These are phyloP conservation scores for Tephrocybe sp. DNA, from an alignment of 768 basidiomycete genomes.

Conservation along the genomic window DNA sequence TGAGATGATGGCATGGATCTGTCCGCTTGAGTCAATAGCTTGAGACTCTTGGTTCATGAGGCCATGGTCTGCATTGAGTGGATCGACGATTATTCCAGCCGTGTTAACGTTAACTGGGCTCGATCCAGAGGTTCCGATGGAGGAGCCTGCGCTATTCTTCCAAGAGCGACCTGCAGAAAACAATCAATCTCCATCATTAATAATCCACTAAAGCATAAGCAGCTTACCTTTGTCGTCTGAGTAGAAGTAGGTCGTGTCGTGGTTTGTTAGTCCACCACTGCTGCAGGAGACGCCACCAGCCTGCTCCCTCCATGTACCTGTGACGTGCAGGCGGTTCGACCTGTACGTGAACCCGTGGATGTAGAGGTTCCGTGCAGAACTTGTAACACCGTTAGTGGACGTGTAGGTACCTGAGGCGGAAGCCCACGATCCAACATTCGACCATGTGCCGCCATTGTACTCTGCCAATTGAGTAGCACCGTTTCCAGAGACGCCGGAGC, in stretches of 20 bases:
- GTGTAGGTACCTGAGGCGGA: slow-evolving; percentile 42
- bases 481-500: slow-evolving; percentile 46
- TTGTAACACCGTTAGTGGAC: slow-evolving; percentile 39
- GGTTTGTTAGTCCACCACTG: slow-evolving; percentile 44
- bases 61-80: slow-evolving; percentile 45
- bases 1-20: slow-evolving; percentile 47
- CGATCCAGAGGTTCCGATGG: slow-evolving; percentile 39
- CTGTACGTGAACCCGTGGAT: slow-evolving; percentile 49
- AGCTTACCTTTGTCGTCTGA: slow-evolving; percentile 43
- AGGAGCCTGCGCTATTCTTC: slow-evolving; percentile 40
- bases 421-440: slow-evolving; percentile 47
- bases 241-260: slow-evolving; percentile 47
- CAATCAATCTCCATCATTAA: background rate
- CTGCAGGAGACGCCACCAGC: slow-evolving; percentile 41
- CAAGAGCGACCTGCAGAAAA: slow-evolving; percentile 38
- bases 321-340: slow-evolving; percentile 35
- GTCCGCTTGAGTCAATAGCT: slow-evolving; percentile 43
- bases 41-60: slow-evolving; percentile 56
- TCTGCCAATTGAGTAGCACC: slow-evolving; percentile 49
- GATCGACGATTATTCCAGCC: slow-evolving; percentile 42
- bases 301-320: slow-evolving; percentile 50
- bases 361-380: slow-evolving; percentile 43
- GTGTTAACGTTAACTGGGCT: slow-evolving; percentile 43
- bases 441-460: slow-evolving; percentile 40
- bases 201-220: background rate